These are phyloP conservation scores for Stropharia rugosoannulata DNA, from an alignment of 768 basidiomycete species.

Conservation along the genomic window DNA sequence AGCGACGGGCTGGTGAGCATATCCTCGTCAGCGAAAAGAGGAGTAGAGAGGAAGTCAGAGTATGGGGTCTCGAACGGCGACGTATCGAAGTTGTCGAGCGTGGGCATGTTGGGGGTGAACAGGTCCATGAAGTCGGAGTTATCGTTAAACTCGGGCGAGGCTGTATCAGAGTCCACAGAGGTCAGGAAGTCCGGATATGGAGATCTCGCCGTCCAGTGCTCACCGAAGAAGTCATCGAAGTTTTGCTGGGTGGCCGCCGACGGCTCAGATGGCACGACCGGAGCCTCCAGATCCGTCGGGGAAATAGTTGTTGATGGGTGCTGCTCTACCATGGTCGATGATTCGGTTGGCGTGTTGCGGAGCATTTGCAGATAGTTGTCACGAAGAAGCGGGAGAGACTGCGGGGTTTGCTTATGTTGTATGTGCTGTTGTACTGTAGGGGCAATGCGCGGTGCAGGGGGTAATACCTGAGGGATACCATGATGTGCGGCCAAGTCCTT, in stretches of 20 bases:
- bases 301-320: constrained; percentile 22
- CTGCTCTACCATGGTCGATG: constrained; percentile 24
- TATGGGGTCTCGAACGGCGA: constrained; percentile 35
- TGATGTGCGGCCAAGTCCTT: constrained; percentile 74
- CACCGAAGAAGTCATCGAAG: constrained; percentile 20
- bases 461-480: constrained; percentile 75
- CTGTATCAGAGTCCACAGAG: constrained; percentile 15
- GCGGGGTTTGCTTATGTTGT: constrained; percentile 31
- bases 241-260: constrained; percentile 14
- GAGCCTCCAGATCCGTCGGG: constrained; percentile 21
- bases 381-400: constrained; percentile 40
- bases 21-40: constrained; percentile 24
- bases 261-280: constrained; percentile 18
- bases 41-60: constrained; percentile 37
- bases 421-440: constrained; percentile 44
- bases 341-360: constrained; percentile 44
- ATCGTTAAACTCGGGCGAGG: constrained; percentile 25
- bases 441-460: constrained; percentile 63
- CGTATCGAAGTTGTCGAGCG: constrained; percentile 28
- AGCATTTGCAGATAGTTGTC: constrained; percentile 74
- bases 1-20: constrained; percentile 26
- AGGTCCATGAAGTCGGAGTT: constrained; percentile 21
- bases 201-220: constrained; percentile 5
- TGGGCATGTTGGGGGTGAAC: constrained; percentile 29
- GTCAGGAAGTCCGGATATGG: constrained; percentile 11